These are phyloP conservation scores for Mycena sanguinolenta DNA, from an alignment of 768 basidiomycete species.

Conservation along the genomic window DNA sequence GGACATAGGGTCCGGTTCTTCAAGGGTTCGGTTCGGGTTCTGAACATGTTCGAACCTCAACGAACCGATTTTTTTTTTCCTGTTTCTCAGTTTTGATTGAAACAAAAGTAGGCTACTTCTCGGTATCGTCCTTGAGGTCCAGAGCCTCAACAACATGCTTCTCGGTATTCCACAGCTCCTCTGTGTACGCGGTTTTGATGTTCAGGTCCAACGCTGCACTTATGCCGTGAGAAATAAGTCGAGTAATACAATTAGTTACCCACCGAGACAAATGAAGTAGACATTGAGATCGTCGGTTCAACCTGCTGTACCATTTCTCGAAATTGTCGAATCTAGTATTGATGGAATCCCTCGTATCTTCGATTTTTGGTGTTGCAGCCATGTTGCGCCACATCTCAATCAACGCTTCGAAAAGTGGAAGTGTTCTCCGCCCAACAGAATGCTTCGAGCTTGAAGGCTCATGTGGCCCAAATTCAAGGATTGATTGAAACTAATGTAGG, in stretches of 20 bases:
- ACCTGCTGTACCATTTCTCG: not conserved
- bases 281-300: not conserved
- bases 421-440: slow-evolving; percentile 32
- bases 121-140: too few relatives aligned
- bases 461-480: too few relatives aligned
- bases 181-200: slow-evolving; percentile 29
- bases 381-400: slow-evolving; percentile 31
- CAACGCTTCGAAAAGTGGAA: slow-evolving; percentile 35
- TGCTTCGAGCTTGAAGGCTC: slow-evolving; percentile 28
- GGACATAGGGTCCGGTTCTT: too few relatives aligned
- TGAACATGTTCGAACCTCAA: too few relatives aligned
- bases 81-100: too few relatives aligned
- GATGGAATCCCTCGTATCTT: slow-evolving; percentile 8
- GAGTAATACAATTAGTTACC: not conserved
- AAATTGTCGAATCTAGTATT: slow-evolving; percentile 19
- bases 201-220: slow-evolving; percentile 26
- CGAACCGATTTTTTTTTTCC: too few relatives aligned
- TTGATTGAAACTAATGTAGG: too few relatives aligned
- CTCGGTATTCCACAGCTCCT: not conserved
- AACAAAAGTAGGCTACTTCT: too few relatives aligned
- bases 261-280: not conserved
- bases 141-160: too few relatives aligned
- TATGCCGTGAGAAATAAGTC: not conserved
- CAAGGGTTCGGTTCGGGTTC: too few relatives aligned
- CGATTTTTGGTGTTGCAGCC: slow-evolving; percentile 12